Conservation (phyloP, 345 rosid species). For the Combretum micranthum region DNA sequence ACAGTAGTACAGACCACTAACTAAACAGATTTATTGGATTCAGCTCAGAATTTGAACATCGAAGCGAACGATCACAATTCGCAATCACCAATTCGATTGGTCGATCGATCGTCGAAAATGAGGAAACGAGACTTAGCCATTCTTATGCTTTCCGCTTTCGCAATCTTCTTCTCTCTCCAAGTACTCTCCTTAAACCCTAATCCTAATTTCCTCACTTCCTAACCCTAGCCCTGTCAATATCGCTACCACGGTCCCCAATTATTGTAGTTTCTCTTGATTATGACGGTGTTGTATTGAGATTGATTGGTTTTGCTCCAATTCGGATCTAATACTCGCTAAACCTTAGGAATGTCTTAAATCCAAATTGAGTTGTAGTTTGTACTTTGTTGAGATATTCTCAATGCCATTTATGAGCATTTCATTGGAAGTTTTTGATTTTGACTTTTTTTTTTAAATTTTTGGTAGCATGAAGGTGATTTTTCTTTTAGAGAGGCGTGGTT, state of each 20-base stretch:
- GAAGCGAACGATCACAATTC: too few species aligned
- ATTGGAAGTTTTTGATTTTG: too few species aligned
- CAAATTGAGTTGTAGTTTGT: background rate
- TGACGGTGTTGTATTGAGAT: background rate
- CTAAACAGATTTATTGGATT: too few species aligned
- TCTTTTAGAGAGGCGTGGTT: constrained; percentile 94
- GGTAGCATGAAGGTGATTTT: constrained; percentile 95
- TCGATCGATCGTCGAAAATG: constrained; percentile 27
- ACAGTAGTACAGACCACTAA: too few species aligned
- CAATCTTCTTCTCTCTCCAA: constrained; percentile 99
- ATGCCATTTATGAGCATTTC: too few species aligned
- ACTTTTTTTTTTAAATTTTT: background rate
- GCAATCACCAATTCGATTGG: background rate
- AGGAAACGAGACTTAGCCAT: constrained; percentile 96
- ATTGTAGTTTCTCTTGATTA: background rate
- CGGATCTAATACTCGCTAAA: background rate
- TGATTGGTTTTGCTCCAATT: background rate
- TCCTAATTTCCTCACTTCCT: constrained; percentile 13
- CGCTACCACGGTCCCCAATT: too few species aligned
- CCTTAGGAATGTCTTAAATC: background rate
- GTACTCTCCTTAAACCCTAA: constrained; percentile 23
- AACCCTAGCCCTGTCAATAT: too few species aligned
- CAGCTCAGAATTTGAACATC: too few species aligned
- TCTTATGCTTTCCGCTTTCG: constrained; percentile 92
- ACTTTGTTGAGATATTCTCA: background rate